Evolutionary conservation across 495 filamentous ascomycete genomes (phyloP).

Genomic region (Oidiodendron maius): DNA sequence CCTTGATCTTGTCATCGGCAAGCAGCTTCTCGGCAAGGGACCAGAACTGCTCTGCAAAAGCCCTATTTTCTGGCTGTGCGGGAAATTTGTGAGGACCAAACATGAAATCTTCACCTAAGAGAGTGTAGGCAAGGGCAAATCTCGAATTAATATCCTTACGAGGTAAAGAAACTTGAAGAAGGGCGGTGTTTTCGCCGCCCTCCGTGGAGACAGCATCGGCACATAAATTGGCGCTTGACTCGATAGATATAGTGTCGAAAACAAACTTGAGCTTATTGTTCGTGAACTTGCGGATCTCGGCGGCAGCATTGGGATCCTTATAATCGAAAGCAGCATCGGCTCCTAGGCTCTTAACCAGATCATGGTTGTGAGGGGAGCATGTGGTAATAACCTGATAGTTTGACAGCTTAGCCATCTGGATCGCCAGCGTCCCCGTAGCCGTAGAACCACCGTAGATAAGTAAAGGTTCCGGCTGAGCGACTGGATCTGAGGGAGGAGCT

Average conservation of each 20-base stretch:
- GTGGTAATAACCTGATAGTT: conserved; percentile 28
- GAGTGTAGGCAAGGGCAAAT: conserved; percentile 31
- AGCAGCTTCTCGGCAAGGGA: conserved; percentile 37
- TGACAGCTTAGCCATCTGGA: conserved; percentile 36
- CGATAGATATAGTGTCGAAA: conserved; percentile 34
- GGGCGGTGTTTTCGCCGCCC: conserved; percentile 26
- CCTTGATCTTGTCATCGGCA: conserved; percentile 40
- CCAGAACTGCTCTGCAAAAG: conserved; percentile 32
- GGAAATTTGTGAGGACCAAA: conserved; percentile 21
- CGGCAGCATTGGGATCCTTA: conserved; percentile 21
- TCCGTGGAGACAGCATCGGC: conserved; percentile 32
- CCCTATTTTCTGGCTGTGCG: conserved; percentile 28
- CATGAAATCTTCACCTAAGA: conserved; percentile 30
- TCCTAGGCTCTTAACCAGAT: conserved; percentile 29
- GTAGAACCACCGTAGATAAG: conserved; percentile 18
- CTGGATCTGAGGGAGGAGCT: background rate
- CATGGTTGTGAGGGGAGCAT: conserved; percentile 27
- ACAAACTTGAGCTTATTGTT: conserved; percentile 32
- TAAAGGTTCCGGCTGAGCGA: conserved; percentile 1
- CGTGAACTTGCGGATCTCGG: conserved; percentile 29
- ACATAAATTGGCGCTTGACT: conserved; percentile 28
- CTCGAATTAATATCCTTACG: conserved; percentile 31
- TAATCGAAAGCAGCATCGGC: conserved; percentile 36
- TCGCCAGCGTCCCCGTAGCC: conserved; percentile 22
- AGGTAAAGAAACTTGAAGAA: conserved; percentile 23